phyloP scores from a whole-genome alignment of 2,329 filamentous ascomycete species.

The Conoideocrella luteorostrata region DNA sequence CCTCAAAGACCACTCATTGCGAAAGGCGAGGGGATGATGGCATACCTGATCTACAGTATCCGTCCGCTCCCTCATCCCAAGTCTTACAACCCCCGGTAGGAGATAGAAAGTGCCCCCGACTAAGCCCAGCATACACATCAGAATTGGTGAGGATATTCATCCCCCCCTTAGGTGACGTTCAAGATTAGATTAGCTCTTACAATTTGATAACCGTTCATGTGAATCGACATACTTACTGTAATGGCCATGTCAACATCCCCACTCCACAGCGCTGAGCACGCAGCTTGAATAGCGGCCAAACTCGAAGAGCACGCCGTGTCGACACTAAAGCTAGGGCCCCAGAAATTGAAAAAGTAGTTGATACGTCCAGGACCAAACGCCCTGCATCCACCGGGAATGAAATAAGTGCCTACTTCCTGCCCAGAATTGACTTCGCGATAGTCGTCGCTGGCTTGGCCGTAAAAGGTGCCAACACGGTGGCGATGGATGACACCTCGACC shows the following conservation, averaged over 20 bases:
- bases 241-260: constrained; percentile 76
- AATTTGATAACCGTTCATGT: too few relatives aligned
- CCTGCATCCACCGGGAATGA: constrained; percentile 28
- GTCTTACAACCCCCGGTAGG: constrained; percentile 53
- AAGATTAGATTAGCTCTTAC: too few relatives aligned
- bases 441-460: constrained; percentile 69
- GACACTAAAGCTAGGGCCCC: constrained; percentile 63
- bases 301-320: constrained; percentile 75
- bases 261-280: constrained; percentile 61
- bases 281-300: constrained; percentile 62
- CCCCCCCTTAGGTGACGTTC: too few relatives aligned
- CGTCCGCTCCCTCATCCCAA: constrained; percentile 74
- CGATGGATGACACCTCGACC: constrained; percentile 58
- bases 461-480: constrained; percentile 62
- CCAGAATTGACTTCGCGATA: constrained; percentile 70
- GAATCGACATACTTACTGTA: too few relatives aligned
- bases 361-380: constrained; percentile 37
- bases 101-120: constrained; percentile 71
- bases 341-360: constrained; percentile 74
- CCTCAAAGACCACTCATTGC: too few relatives aligned
- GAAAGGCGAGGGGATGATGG: too few relatives aligned
- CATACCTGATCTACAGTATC: too few relatives aligned
- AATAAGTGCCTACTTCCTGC: constrained; percentile 60
- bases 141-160: constrained; percentile 73
- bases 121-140: constrained; percentile 70